Percentiles rank a stretch among this genome's conserved stretches.
Evolutionary conservation across 208 protist species (phyloP).

Genomic region (Balamuthia mandrillaris): DNA sequence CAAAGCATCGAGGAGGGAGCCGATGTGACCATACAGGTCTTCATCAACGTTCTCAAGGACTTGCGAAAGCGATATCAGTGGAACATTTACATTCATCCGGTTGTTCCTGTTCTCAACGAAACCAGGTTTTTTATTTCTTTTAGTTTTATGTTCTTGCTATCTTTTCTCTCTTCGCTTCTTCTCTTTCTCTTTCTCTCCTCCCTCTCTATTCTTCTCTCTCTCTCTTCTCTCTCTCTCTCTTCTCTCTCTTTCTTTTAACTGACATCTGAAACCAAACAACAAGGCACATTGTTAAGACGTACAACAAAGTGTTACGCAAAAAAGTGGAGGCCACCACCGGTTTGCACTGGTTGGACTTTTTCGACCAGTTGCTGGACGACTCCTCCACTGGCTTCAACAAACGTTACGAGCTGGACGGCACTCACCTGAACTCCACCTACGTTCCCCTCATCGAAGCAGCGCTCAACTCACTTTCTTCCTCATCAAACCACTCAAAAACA

Average conservation of each 20-base stretch:
- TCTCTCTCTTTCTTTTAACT: background rate
- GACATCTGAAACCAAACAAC: no score
- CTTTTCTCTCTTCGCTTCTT: background rate
- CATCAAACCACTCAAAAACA: no score
- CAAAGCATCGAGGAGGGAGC: background rate
- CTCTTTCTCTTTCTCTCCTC: background rate
- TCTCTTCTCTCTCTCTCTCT: background rate
- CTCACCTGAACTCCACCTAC: constrained; percentile 67
- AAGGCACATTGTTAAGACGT: constrained; percentile 39
- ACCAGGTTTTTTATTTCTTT: constrained; percentile 41
- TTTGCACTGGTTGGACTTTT: constrained; percentile 61
- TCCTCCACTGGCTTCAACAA: constrained; percentile 13
- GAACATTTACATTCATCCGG: constrained; percentile 61
- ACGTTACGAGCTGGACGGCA: constrained; percentile 66
- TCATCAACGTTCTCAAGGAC: constrained; percentile 45
- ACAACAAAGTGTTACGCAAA: constrained; percentile 55
- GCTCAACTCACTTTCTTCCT: background rate
- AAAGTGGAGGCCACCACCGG: background rate
- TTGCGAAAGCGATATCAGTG: constrained; percentile 15
- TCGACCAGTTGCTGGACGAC: constrained; percentile 39
- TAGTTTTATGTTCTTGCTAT: background rate
- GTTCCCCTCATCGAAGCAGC: constrained; percentile 41
- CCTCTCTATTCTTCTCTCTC: background rate
- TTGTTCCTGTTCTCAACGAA: constrained; percentile 68
- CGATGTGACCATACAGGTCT: constrained; percentile 52